Evolutionary conservation across 2,329 filamentous ascomycete genomes (phyloP).

Genomic region (Exophiala viscosa): DNA sequence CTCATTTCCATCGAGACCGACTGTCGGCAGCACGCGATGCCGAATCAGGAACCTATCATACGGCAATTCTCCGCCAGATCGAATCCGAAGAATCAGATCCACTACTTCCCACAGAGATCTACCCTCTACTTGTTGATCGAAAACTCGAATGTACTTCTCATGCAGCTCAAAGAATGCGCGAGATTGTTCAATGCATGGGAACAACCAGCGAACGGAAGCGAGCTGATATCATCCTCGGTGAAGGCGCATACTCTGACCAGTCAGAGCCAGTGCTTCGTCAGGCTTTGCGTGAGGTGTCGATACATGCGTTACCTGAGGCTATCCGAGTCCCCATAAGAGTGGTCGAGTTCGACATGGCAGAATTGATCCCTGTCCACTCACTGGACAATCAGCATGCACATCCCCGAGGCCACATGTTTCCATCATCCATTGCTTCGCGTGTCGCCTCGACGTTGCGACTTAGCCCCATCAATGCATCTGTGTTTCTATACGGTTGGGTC

Average conservation of each 20-base stretch:
- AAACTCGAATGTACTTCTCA: conserved; percentile 63
- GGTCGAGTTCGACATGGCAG: conserved; percentile 46
- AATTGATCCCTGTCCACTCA: neutral
- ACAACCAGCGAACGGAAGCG: conserved; percentile 59
- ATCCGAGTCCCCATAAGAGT: conserved; percentile 61
- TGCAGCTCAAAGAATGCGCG: conserved; percentile 63
- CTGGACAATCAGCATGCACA: neutral
- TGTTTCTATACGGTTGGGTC: conserved; percentile 70
- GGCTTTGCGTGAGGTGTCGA: conserved; percentile 11
- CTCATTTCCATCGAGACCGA: conserved; percentile 48
- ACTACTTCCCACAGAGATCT: conserved; percentile 58
- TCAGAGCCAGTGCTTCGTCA: conserved; percentile 49
- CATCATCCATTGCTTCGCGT: conserved; percentile 6
- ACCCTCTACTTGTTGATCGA: conserved; percentile 56
- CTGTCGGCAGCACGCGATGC: conserved; percentile 31
- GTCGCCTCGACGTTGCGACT: conserved; percentile 38
- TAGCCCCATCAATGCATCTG: conserved; percentile 62
- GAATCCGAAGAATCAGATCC: conserved; percentile 60
- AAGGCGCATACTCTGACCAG: conserved; percentile 36
- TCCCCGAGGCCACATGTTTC: conserved; percentile 1
- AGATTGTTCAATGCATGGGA: conserved; percentile 62
- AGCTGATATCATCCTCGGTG: conserved; percentile 56
- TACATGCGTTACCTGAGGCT: conserved; percentile 49
- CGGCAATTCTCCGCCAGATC: conserved; percentile 61
- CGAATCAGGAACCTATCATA: conserved; percentile 54